Evolutionary conservation across 1,284 basidiomycete genomes (phyloP), one percentile per base, ranked within the genome.

Genomic region (Cryptococcus sp.): DNA sequence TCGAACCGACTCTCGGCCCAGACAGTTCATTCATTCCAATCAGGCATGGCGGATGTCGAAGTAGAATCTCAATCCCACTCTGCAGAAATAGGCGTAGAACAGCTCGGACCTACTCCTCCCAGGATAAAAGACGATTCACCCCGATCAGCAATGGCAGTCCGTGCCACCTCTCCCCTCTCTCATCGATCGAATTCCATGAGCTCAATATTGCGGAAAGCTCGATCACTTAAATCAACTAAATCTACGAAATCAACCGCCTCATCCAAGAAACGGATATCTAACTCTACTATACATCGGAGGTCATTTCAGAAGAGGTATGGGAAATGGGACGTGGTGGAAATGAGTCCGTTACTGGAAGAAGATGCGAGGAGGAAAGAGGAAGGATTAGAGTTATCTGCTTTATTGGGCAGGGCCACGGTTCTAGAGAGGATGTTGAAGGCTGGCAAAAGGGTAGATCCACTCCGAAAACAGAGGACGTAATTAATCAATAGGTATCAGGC

Each of bases 381-480:
- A 21, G 46, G 39, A 44, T 52, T 66, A 60, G 68, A 73, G 36
- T 52, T 73, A 32, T 46, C 39, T 3, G 41, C 54, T 3, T 47
- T 73, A 1, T 63, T 64, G 5, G 62, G 65, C 1, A 50, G 70
- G 18, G 69, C 70, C 19, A 66, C 60, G 2, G 57, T 70, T 0
- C 55, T 73, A 3, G 70, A 73, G 55, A 53, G 63, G 21, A 60
- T 71, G 36, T 52, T 73, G 23, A 56, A 56, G 11, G 55, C 60
- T 9, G 70, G 68, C 2, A 69, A 68, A 50, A 56, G 70, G 49
- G 70, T 67, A 42, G 55, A 64, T 60, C 14, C 14, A 4, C 18
- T 19, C 14, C 23, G 19, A 21, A 5, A 14, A 41, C 39, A 13
- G 39, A 41, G 11, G 21, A 14, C 16, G 41, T 7, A 19, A 19